Base-by-base conservation (phyloP, 305 asterid genomes). In the Fraxinus greggii region DNA sequence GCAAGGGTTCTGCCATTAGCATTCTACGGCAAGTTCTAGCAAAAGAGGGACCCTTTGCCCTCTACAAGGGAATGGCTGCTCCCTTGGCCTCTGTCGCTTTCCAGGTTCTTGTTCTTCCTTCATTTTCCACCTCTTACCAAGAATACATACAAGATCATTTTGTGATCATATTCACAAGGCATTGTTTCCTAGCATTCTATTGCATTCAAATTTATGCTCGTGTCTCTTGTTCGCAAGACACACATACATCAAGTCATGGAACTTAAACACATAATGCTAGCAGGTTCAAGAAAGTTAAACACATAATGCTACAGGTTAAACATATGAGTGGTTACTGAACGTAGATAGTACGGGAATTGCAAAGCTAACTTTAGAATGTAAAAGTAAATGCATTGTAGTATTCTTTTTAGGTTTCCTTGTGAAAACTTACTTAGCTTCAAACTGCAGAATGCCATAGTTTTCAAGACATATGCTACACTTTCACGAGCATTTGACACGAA, bases 51-150 rank as follows among this genome's bases (percentile, higher is more conserved):
- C 90, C 93, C 24, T 80, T 76, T 72, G 90, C 92, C 59, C 95
- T 95, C n/a, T 95, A 89, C 84, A 84, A 93, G 9, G 98, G 98
- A 82, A 95, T 95, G 98, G 86, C 85, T 73, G 93, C 97, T 29
- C 98, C 98, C 26, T 84, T 95, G 51, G 94, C 91, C 77, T 91
- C 97, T 0, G 89, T 95, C 51, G 76, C 95, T 36, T 90, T 95
- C 75, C 98, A 95, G 96, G 98, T 93, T 23, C 19, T 42, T 31
- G 0, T 54, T 40, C 24, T 35, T 26, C 4, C 1, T 48, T 6
- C 5, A 33, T 21, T 70, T 69, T 63, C 36, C 72, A 24, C 31
- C 72, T 63, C 72, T 26, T 23, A 63, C 32, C 72, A 24, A 9
- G 15, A 24, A 9, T 21, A 61, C 72, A 23, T 21, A 21, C 24